Evolutionary conservation across 2,329 filamentous ascomycete species (phyloP), one percentile per base, ranked within the genome.

Genomic region (Aspergillus neoniger): DNA sequence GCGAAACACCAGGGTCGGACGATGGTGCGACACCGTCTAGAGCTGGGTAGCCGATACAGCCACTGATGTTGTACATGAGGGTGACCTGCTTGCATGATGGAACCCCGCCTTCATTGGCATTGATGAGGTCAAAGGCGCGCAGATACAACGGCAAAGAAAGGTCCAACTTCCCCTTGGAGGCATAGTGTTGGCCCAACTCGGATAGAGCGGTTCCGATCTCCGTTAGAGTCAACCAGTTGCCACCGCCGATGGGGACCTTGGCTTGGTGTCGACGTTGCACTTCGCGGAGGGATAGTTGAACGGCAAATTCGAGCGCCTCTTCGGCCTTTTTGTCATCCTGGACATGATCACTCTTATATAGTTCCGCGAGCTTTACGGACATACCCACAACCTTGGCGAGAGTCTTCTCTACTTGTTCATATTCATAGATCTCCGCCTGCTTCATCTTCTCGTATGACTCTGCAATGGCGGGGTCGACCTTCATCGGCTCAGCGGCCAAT

Each of bases 111-210:
- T 79, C 76, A 5, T 74, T 74, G 23, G 67, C 65, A 9, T 86
- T 83, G 73, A 86, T 88, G 49, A 95, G 77, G 17, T 88, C 84
- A 36, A 96, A 81, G 5, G 93, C 91, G 71, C 96, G 92, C 69
- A 97, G 86, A 74, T 93, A 96, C 30, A 97, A 82, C 3, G 93
- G 92, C 21, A 93, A 85, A 5, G 93, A 90, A 2, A 97, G 86
- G 67, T 94, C 91, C 70, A 92, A 89, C 67, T 91, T 86, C 48
- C 88, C 85, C 67, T 86, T 87, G 52, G 84, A 82, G 70, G 91
- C 87, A 76, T 96, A 97, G 68, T 88, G 87, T 60, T 88, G 84
- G 17, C 86, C 94, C 23, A 97, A 83, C 12, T 91, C 89, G 85
- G 71, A 58, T 61, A 72, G 61, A 8, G 67, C 66, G 10, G 69